phyloP scores from a whole-genome alignment of 345 rosid genomes.

The Clarkia xantiana region DNA sequence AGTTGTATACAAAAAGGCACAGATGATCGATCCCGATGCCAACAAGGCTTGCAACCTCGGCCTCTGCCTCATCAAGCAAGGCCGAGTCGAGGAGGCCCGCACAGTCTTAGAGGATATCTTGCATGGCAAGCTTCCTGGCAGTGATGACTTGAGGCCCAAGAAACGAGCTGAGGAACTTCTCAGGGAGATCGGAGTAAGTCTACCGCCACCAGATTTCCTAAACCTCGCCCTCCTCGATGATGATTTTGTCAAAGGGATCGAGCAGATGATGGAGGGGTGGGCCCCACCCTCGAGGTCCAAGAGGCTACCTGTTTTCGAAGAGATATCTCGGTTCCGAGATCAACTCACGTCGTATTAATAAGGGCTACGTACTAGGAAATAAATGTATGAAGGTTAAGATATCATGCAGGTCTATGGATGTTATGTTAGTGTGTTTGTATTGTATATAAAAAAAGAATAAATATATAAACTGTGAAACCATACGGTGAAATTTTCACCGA shows the following conservation, averaged over 20 bases:
- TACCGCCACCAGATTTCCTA: slow-evolving; percentile 4
- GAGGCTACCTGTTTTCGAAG: slow-evolving; percentile 80
- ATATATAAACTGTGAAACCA: no score
- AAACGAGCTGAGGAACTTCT: slow-evolving; percentile 47
- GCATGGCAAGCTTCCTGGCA: slow-evolving; percentile 35
- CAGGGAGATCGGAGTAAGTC: slow-evolving; percentile 22
- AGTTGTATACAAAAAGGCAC: slow-evolving; percentile 71
- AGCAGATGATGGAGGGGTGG: slow-evolving; percentile 27
- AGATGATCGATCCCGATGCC: slow-evolving; percentile 75
- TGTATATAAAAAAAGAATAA: no score
- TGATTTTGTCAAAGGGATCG: slow-evolving; percentile 52
- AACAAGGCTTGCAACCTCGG: slow-evolving; percentile 80
- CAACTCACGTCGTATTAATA: slow-evolving; percentile 34
- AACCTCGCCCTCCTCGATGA: slow-evolving; percentile 27
- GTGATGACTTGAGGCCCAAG: slow-evolving; percentile 35
- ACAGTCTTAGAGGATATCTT: slow-evolving; percentile 26
- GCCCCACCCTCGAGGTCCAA: slow-evolving; percentile 43
- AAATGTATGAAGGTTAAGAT: no score
- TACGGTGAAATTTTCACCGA: no score
- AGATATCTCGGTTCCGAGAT: slow-evolving; percentile 62
- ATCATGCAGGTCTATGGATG: no score
- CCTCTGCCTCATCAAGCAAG: slow-evolving; percentile 55
- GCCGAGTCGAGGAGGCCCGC: slow-evolving; percentile 45
- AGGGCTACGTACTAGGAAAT: no score
- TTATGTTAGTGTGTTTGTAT: no score